These are phyloP conservation scores for Macaranga tanarius DNA, from an alignment of 441 rosid genomes.

Conservation along the genomic window DNA sequence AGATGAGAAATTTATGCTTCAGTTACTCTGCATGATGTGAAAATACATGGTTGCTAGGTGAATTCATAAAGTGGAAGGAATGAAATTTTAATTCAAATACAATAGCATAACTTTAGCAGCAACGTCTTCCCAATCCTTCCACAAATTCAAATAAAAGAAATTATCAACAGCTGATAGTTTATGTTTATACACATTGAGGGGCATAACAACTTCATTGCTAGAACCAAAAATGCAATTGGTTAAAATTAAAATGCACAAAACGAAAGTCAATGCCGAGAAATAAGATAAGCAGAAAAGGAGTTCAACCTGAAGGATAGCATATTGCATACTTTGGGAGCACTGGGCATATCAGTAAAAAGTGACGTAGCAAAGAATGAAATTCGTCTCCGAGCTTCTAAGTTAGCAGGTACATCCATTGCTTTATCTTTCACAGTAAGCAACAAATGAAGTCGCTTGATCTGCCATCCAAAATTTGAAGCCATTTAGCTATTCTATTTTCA, in stretches of 20 bases:
- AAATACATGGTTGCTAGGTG: not conserved
- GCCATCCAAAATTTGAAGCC: slow-evolving; percentile 36
- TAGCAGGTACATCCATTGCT: slow-evolving; percentile 90
- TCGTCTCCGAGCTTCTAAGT: slow-evolving; percentile 87
- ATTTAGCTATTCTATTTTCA: slow-evolving; percentile 22
- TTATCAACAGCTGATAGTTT: not conserved
- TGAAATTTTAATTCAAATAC: not conserved
- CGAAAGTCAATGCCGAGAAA: slow-evolving; percentile 15
- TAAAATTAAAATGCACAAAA: slow-evolving; percentile 12
- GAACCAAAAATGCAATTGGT: slow-evolving; percentile 10
- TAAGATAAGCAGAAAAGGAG: slow-evolving; percentile 26
- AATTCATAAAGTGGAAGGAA: not conserved
- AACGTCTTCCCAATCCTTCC: not conserved
- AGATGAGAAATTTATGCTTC: not conserved
- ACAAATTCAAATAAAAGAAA: not conserved
- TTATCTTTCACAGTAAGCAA: slow-evolving; percentile 78
- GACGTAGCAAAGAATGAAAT: slow-evolving; percentile 97
- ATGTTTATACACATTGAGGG: slow-evolving; percentile 7
- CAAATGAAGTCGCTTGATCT: slow-evolving; percentile 80
- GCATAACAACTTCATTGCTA: slow-evolving; percentile 1
- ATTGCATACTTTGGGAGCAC: slow-evolving; percentile 80
- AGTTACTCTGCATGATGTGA: no score
- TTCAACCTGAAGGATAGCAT: slow-evolving; percentile 96
- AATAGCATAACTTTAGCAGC: not conserved
- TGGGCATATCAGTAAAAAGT: slow-evolving; percentile 90